Evolutionary conservation across 257 asterid genomes (phyloP).

Genomic region (Parsonsia alboflavescens): DNA sequence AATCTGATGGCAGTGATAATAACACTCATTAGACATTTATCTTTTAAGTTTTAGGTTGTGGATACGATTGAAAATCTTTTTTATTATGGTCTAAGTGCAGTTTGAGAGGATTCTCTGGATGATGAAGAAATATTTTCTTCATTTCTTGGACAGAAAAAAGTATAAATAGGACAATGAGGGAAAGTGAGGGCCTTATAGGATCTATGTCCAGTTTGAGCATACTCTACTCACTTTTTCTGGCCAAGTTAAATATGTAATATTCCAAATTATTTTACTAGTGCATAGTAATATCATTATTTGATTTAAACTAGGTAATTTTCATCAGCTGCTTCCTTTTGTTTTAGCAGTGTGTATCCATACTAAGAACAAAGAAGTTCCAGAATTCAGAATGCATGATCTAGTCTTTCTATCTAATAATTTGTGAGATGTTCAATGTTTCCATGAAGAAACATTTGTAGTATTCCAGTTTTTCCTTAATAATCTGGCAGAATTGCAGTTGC

Average conservation of each 20-base stretch:
- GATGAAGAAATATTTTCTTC: not conserved
- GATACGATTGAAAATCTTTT: not conserved
- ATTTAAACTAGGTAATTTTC: not conserved
- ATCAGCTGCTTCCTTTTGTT: not conserved
- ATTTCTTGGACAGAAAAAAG: not conserved
- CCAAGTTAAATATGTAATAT: not conserved
- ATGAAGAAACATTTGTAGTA: not conserved
- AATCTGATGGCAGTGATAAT: not conserved
- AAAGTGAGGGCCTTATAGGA: too few relatives aligned
- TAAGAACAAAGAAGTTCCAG: not conserved
- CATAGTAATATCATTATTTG: not conserved
- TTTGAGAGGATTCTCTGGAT: not conserved
- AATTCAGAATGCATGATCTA: not conserved
- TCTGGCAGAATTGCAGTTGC: not conserved
- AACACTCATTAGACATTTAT: not conserved
- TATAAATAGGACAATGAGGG: not conserved
- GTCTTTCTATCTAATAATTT: not conserved
- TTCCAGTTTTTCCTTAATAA: not conserved
- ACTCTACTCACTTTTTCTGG: not conserved
- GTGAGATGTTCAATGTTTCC: not conserved
- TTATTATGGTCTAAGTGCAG: not conserved
- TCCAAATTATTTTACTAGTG: not conserved
- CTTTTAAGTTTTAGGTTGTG: not conserved
- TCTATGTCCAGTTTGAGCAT: not conserved
- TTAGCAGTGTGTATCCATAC: too few relatives aligned